Percentiles rank a stretch among this genome's conserved stretches.
Conservation (phyloP, 2,329 filamentous ascomycete genomes). For the Hirsutella thompsonii region DNA sequence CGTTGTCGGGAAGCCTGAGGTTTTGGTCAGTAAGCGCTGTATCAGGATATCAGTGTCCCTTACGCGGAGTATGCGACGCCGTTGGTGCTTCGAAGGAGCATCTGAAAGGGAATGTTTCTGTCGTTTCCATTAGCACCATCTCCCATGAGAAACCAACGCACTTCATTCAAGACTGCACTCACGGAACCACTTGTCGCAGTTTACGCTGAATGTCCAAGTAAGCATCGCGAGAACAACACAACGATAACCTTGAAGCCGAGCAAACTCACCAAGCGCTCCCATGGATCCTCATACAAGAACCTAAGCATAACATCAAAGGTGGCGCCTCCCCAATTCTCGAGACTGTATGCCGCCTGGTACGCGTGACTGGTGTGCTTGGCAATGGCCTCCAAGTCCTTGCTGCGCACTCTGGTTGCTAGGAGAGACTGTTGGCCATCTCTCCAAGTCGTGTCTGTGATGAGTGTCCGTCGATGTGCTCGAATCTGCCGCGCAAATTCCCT, state of each 20-base stretch:
- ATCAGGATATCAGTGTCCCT: not conserved
- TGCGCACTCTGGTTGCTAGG: slow-evolving; percentile 88
- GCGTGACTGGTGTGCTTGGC: slow-evolving; percentile 93
- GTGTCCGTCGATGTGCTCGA: slow-evolving; percentile 80
- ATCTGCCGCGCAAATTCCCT: slow-evolving; percentile 90
- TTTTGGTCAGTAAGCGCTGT: no score
- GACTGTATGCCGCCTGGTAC: slow-evolving; percentile 77
- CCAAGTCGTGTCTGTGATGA: slow-evolving; percentile 99
- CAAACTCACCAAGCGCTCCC: slow-evolving; percentile 78
- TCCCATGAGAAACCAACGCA: not conserved
- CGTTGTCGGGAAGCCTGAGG: slow-evolving; percentile 74
- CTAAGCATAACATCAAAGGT: slow-evolving; percentile 98
- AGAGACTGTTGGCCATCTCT: slow-evolving; percentile 97
- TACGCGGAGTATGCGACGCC: slow-evolving; percentile 84
- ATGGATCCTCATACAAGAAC: slow-evolving; percentile 97
- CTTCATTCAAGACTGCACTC: not conserved
- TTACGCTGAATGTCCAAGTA: not conserved
- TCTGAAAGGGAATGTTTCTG: slow-evolving; percentile 93
- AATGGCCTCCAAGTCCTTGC: slow-evolving; percentile 88
- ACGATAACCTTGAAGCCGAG: no score
- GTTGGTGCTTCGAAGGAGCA: slow-evolving; percentile 53
- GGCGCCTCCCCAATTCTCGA: slow-evolving; percentile 98
- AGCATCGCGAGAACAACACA: not conserved
- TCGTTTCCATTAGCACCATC: not conserved
- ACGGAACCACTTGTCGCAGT: slow-evolving; percentile 82